phyloP scores from a whole-genome alignment of 1,284 basidiomycete genomes.

The Fistulina hepatica region DNA sequence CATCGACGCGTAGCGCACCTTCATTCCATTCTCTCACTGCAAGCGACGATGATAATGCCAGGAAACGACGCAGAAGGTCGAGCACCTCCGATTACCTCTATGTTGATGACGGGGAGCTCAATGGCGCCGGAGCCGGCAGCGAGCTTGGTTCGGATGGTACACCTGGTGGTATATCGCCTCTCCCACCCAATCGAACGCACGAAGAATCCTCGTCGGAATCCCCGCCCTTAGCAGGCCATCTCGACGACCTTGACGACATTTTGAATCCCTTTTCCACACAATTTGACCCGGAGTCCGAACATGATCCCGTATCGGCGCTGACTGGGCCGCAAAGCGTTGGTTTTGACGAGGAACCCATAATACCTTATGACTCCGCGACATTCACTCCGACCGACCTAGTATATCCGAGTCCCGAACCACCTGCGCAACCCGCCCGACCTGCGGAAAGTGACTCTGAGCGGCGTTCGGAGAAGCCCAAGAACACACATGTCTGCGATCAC shows the following conservation, averaged over 20 bases:
- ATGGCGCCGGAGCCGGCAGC: slow-evolving; percentile 28
- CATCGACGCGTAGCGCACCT: slow-evolving; percentile 59
- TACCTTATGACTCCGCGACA: no score
- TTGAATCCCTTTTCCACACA: slow-evolving; percentile 58
- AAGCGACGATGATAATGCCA: no score
- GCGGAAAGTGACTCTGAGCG: neutral
- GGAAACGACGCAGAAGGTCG: slow-evolving; percentile 26
- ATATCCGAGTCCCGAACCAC: no score
- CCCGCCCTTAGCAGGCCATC: slow-evolving; percentile 41
- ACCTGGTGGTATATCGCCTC: no score
- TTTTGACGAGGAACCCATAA: no score
- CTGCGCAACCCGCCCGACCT: no score
- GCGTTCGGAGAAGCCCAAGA: slow-evolving; percentile 26
- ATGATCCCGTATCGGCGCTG: no score
- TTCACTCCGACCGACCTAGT: no score
- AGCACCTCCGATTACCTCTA: slow-evolving; percentile 46
- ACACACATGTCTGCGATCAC: slow-evolving; percentile 39
- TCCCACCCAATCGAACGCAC: no score
- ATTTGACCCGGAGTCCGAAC: slow-evolving; percentile 43
- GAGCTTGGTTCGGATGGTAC: slow-evolving; percentile 30
- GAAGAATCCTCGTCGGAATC: slow-evolving; percentile 28
- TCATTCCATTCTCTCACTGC: slow-evolving; percentile 66
- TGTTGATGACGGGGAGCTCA: slow-evolving; percentile 33
- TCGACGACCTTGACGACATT: slow-evolving; percentile 64
- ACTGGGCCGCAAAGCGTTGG: no score